Percentiles rank a stretch among this genome's conserved stretches.
Conservation (phyloP, 495 filamentous ascomycete species). For the Collariella sp. region DNA sequence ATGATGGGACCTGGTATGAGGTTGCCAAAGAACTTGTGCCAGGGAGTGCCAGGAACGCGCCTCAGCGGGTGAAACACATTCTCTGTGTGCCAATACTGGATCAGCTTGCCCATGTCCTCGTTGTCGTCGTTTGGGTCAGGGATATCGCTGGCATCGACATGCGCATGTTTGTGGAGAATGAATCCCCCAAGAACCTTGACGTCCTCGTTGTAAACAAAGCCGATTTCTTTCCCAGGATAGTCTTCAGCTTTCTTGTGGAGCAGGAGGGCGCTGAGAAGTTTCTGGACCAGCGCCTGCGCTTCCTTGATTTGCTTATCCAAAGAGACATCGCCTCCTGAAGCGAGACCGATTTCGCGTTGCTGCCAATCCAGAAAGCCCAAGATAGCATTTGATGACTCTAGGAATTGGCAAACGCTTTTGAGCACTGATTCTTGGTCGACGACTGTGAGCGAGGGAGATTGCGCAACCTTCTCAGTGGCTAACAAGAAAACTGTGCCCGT, state of each 20-base stretch:
- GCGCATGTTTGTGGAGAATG: slow-evolving; percentile 1
- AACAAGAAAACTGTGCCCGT: slow-evolving; percentile 4
- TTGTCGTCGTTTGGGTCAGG: background rate
- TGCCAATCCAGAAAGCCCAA: slow-evolving; percentile 9
- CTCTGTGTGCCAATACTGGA: slow-evolving; percentile 8
- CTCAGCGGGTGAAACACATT: slow-evolving; percentile 3
- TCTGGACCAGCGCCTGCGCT: slow-evolving; percentile 2
- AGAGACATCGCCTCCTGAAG: slow-evolving; percentile 9
- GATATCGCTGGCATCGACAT: background rate
- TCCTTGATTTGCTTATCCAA: slow-evolving; percentile 9
- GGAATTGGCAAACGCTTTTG: slow-evolving; percentile 3
- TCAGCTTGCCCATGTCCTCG: background rate
- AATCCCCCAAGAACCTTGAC: slow-evolving; percentile 2
- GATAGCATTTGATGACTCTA: slow-evolving; percentile 10
- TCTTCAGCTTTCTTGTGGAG: slow-evolving; percentile 5
- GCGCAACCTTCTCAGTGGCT: background rate
- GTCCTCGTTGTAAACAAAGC: slow-evolving; percentile 3
- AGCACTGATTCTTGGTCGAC: slow-evolving; percentile 2
- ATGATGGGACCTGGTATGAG: background rate
- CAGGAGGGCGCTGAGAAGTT: slow-evolving; percentile 2
- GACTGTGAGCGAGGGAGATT: slow-evolving; percentile 2
- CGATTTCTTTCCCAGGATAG: slow-evolving; percentile 10
- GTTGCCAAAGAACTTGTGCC: slow-evolving; percentile 19
- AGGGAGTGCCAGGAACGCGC: slow-evolving; percentile 13
- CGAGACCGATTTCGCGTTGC: background rate